Conservation (phyloP, 768 basidiomycete species). For the Russula brevipes region DNA sequence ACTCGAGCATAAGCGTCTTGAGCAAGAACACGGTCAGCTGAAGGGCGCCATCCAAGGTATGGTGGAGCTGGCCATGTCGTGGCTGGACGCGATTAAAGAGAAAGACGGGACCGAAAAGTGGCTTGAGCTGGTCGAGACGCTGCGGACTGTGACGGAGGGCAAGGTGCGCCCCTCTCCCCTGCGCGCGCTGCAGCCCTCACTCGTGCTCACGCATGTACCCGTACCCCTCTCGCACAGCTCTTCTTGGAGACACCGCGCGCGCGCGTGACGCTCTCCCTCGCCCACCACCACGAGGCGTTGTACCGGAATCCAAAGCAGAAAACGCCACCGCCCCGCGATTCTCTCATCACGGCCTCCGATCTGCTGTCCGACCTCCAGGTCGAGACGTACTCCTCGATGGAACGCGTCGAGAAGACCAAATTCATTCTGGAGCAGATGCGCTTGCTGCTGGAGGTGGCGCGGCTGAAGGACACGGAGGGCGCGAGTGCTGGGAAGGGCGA, state of each 20-base stretch:
- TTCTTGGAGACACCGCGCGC: constrained; percentile 96
- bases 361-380: constrained; percentile 93
- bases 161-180: constrained; percentile 55
- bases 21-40: constrained; percentile 96
- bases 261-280: constrained; percentile 82
- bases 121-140: constrained; percentile 83
- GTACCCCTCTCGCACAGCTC: constrained; percentile 47
- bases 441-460: constrained; percentile 70
- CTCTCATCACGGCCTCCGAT: constrained; percentile 82
- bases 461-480: constrained; percentile 64
- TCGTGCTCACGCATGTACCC: neutral
- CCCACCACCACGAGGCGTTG: constrained; percentile 78
- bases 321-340: constrained; percentile 41
- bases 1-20: constrained; percentile 59
- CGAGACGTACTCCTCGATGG: constrained; percentile 99
- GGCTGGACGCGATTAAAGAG: constrained; percentile 72
- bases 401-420: constrained; percentile 94
- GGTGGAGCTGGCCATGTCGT: constrained; percentile 79
- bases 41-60: constrained; percentile 88
- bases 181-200: neutral
- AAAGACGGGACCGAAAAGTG: constrained; percentile 66
- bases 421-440: constrained; percentile 99
- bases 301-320: constrained; percentile 42
- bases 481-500: constrained; percentile 43
- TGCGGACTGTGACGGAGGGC: constrained; percentile 91